Base-by-base conservation (phyloP, 164 flowering plant species). In the Euptelea pleiosperma region DNA sequence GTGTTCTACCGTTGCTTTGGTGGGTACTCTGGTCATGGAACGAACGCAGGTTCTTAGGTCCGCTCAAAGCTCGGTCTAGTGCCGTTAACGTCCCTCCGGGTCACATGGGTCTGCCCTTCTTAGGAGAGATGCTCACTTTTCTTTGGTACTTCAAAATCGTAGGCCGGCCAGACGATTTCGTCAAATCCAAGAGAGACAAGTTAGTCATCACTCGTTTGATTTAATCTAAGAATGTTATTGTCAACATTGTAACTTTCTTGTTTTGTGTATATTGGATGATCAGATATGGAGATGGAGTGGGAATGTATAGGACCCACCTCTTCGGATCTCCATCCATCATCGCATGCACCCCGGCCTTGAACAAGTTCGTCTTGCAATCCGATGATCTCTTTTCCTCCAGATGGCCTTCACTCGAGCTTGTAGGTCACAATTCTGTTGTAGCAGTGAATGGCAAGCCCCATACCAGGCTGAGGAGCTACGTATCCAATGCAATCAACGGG, bases 141-240 rank as follows among this genome's bases (percentile, higher is more conserved):
- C 71, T 80, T 29, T 78, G 83, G 83, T 78, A 78, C 65, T 82
- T 82, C 74, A 82, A 76, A 55, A 2, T 80, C 46, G 45, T 70
- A 7, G 44, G 83, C 6, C 72, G 73, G 28, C 81, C 87, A 0
- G 83, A 78, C 36, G 83, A 78, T 3, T 80, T 73, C 66, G 76
- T 82, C 54, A 55, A 62, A 28, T 53, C 73, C 11, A 79, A 75
- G 57, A 57, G 65, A 21, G 49, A 63, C 33, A 75, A 61, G 83
- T 79, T 50, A 58, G 61, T 6, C n/a, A 1, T 48, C 25, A 9
- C 24, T 18, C 3, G 18, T 11, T 41, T 26, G 36, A 6, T 8
- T 19, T 10, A n/a, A n/a, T n/a, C n/a, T n/a, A n/a, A n/a, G n/a
- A n/a, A n/a, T n/a, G n/a, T n/a, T n/a, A n/a, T n/a, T n/a, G n/a